A percentile compares a stretch with the other conserved stretches of the same genome.
Conservation (phyloP, 768 basidiomycete genomes). For the Antrodiella citrinella region DNA sequence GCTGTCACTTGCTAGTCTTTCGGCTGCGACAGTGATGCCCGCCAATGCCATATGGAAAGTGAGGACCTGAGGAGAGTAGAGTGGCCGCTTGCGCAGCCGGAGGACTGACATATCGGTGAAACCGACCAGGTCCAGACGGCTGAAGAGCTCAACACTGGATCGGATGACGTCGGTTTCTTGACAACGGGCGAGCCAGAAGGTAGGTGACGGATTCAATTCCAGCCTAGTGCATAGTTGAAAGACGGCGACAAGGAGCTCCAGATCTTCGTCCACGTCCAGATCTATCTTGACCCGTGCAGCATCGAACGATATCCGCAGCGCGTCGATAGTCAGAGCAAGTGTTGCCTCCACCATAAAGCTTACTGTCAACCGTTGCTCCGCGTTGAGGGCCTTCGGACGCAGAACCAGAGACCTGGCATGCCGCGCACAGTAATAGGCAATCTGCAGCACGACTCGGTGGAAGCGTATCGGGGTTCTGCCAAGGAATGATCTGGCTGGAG, state of each 20-base stretch:
- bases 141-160: slow-evolving; percentile 65
- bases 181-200: slow-evolving; percentile 71
- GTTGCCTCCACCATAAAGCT: slow-evolving; percentile 53
- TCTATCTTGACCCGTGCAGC: slow-evolving; percentile 49
- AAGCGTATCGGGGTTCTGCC: slow-evolving; percentile 57
- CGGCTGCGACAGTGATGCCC: slow-evolving; percentile 67
- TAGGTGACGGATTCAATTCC: slow-evolving; percentile 60
- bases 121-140: slow-evolving; percentile 61
- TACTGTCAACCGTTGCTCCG: slow-evolving; percentile 55
- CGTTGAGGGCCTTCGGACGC: slow-evolving; percentile 42
- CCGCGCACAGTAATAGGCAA: slow-evolving; percentile 69
- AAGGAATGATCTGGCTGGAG: slow-evolving; percentile 66
- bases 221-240: slow-evolving; percentile 72
- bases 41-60: slow-evolving; percentile 84
- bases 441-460: slow-evolving; percentile 74
- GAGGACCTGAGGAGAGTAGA: slow-evolving; percentile 73
- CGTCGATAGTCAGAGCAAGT: slow-evolving; percentile 61
- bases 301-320: slow-evolving; percentile 54
- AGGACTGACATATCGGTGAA: slow-evolving; percentile 58
- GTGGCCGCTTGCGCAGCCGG: slow-evolving; percentile 51
- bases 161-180: slow-evolving; percentile 77
- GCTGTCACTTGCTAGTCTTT: slow-evolving; percentile 79
- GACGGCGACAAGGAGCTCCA: slow-evolving; percentile 75
- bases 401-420: slow-evolving; percentile 47
- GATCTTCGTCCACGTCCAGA: slow-evolving; percentile 67